Percentiles rank a stretch among this genome's conserved stretches.
These are phyloP conservation scores for Colletotrichum melonis DNA, from an alignment of 2,329 filamentous ascomycete species.

Conservation along the genomic window DNA sequence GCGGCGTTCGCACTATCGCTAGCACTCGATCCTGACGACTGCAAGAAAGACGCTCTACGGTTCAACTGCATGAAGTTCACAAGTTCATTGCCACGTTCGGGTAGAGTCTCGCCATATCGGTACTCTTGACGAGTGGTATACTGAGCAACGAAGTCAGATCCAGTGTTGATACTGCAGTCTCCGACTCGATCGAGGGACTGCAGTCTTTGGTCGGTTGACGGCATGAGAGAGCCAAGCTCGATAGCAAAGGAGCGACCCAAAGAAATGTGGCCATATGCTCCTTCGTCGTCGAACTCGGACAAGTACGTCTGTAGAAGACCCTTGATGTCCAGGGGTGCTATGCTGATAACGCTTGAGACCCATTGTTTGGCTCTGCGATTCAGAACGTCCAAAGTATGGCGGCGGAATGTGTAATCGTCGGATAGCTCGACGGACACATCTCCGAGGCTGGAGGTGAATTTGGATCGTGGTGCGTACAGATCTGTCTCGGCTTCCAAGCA, in stretches of 20 bases:
- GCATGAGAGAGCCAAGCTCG: constrained; percentile 90
- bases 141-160: constrained; percentile 95
- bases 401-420: constrained; percentile 88
- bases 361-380: constrained; percentile 82
- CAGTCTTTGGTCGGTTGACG: constrained; percentile 86
- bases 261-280: constrained; percentile 89
- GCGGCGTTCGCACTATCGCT: constrained; percentile 68
- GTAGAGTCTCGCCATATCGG: constrained; percentile 82
- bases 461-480: constrained; percentile 87
- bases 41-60: constrained; percentile 63
- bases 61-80: constrained; percentile 69
- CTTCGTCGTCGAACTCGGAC: constrained; percentile 93
- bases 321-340: constrained; percentile 93
- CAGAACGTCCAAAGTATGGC: constrained; percentile 81
- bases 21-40: constrained; percentile 60
- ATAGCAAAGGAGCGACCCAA: constrained; percentile 93
- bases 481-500: constrained; percentile 96
- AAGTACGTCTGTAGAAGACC: constrained; percentile 95
- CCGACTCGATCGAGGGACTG: constrained; percentile 82
- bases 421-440: constrained; percentile 90
- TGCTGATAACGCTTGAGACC: constrained; percentile 83
- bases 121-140: constrained; percentile 98
- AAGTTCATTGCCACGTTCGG: constrained; percentile 76
- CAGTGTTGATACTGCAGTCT: constrained; percentile 84
- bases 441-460: constrained; percentile 81